Conservation (phyloP, 2,329 filamentous ascomycete genomes). For the Diaporthe australafricana region DNA sequence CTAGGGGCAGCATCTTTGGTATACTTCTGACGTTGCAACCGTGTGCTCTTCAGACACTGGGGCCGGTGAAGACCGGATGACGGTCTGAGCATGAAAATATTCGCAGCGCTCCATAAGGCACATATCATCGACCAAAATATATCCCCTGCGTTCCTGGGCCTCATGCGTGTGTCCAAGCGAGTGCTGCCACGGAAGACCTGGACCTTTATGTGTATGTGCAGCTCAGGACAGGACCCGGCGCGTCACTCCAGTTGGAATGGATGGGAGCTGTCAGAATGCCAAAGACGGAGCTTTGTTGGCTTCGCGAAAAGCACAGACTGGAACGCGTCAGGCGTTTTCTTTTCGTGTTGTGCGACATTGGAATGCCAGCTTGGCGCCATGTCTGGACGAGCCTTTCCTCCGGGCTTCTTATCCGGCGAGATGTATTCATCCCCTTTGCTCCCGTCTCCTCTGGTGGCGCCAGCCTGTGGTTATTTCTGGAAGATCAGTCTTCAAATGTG, state of each 20-base stretch:
- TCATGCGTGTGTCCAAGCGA: no score
- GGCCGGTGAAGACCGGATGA: no score
- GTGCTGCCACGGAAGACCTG: no score
- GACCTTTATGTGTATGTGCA: background rate
- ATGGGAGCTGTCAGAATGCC: background rate
- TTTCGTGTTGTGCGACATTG: no score
- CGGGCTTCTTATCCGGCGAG: background rate
- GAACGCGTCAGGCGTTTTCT: background rate
- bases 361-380: background rate
- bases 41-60: background rate
- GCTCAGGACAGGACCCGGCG: background rate
- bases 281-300: background rate
- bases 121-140: no score
- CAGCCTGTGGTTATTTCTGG: background rate
- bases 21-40: background rate
- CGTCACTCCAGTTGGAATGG: background rate
- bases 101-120: no score
- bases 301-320: background rate
- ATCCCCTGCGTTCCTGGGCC: no score
- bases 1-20: background rate
- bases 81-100: no score
- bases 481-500: background rate
- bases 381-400: background rate
- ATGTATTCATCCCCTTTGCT: no score
- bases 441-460: background rate